Base-by-base conservation (phyloP, 306 rosid genomes). In the Comarum palustre region DNA sequence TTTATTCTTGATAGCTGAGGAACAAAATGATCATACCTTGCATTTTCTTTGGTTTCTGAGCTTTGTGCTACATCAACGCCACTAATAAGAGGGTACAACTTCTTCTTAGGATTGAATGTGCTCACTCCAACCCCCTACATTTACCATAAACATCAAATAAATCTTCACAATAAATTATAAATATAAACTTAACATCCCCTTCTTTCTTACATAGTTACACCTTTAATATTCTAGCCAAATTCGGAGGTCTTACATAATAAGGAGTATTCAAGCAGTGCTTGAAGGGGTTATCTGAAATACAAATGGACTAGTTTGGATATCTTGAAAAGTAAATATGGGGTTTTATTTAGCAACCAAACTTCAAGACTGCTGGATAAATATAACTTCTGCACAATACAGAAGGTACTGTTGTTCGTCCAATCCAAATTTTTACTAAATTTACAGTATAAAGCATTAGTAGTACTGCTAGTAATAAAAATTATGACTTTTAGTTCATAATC, bases 101-200 rank as follows among this genome's bases (percentile, higher is more conserved):
- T 84, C 76, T 71, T 61, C 55, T 81, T 68, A 50, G 89, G 87
- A 79, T 71, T 73, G 82, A 94, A 94, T 32, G 75, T 32, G 84
- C 61, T 85, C 46, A 94, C 73, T 70, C 97, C 97, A 71, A 41
- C 17, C 50, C 98, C 98, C 97, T 91, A 82, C 81, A 77, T 78
- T 46, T 32, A 16, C 8, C 10, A 73, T 38, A 12, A 10, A 27
- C 7, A 67, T n/a, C 11, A 4, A 36, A 50, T 48, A 22, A 13
- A 48, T 4, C 36, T 68, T 66, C 19, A n/a, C 48, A 31, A 31
- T 34, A 4, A 34, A 34, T 3, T 24, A 34, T 17, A 36, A 5
- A 2, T 50, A 54, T 54, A 20, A 22, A 29, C 16, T 16, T 25
- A 64, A 24, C 5, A 57, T 9, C 8, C 36, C 36, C 19, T 25